Percentiles rank a stretch among this genome's conserved stretches.
Conservation (phyloP, 139 green algal genomes). For the Picochlorum costavermella region DNA sequence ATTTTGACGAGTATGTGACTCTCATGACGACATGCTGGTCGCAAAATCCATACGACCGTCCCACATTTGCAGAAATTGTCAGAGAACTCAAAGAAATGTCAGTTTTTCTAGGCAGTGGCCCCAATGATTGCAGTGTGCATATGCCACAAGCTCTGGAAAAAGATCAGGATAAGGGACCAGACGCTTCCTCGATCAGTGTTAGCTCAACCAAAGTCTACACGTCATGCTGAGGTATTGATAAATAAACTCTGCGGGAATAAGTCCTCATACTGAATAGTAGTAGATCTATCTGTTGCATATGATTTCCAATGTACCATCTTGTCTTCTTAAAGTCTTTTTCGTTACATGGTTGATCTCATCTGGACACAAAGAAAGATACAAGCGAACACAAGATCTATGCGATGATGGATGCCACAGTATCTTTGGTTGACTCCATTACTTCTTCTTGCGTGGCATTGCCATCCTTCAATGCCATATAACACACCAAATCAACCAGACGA, state of each 20-base stretch:
- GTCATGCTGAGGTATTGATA: neutral
- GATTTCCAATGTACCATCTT: too few relatives aligned
- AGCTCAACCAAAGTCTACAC: neutral
- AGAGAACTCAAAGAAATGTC: conserved; percentile 8
- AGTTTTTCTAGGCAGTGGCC: neutral
- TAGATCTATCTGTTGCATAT: too few relatives aligned
- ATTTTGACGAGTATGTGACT: conserved; percentile 29
- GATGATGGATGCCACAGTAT: neutral
- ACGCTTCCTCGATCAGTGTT: neutral
- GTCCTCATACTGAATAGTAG: too few relatives aligned
- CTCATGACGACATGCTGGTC: conserved; percentile 66
- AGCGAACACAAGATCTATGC: neutral
- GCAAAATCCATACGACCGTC: conserved; percentile 46
- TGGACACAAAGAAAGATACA: too few relatives aligned
- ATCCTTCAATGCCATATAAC: conserved; percentile 36
- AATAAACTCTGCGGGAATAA: too few relatives aligned
- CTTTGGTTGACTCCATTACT: neutral
- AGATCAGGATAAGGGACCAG: too few relatives aligned
- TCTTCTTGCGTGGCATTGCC: neutral
- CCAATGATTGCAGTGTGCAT: neutral
- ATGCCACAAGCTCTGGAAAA: too few relatives aligned
- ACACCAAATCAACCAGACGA: conserved; percentile 60
- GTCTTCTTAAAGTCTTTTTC: too few relatives aligned
- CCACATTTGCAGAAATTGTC: conserved; percentile 38
- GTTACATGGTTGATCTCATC: too few relatives aligned